Evolutionary conservation across 2,329 filamentous ascomycete species (phyloP), one percentile per base, ranked within the genome.

Genomic region (Beauveria pseudobassiana): DNA sequence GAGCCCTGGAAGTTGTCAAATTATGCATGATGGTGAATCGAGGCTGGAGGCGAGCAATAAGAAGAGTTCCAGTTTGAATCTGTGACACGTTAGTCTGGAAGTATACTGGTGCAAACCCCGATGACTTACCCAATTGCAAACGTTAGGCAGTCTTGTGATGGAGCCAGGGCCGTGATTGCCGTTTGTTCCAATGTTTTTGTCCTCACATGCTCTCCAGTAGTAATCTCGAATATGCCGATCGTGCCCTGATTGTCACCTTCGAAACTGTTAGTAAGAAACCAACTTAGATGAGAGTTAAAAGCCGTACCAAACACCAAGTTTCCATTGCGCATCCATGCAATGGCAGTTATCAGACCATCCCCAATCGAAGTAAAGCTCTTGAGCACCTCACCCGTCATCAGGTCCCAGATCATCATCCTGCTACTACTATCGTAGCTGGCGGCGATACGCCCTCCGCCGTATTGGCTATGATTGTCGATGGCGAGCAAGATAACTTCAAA

Each of bases 321-420:
- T 60, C 95, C 95, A 76, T 97, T 97, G 50, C 88, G 85, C 93
- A 99, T 97, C 91, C 95, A 99, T 14, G 90, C 82, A 24, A 61
- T 34, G 43, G 93, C 93, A 34, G 91, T 88, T 24, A 87, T 87
- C 65, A 98, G 82, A 66, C 90, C 85, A 70, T 96, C 91, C 2
- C 45, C 20, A 70, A 96, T 97, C 0, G 93, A 95, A 26, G 88
- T 87, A 77, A 98, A 98, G n/a, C 93, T 85, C 45, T 93, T 87
- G 63, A 97, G 83, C 74, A 97, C 92, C 63, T 92, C 87, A 54
- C 95, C 95, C 0, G 91, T 96, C 77, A 96, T 86, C 64, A 97
- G 81, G 75, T 99, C 93, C 95, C 95, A 99, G 8, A 98, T 91
- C 71, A 98, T 96, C 4, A 93, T 91, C 1, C 91, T 96, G 74